These are phyloP conservation scores for Byssothecium circinans DNA, from an alignment of 2,329 filamentous ascomycete species.

Conservation along the genomic window DNA sequence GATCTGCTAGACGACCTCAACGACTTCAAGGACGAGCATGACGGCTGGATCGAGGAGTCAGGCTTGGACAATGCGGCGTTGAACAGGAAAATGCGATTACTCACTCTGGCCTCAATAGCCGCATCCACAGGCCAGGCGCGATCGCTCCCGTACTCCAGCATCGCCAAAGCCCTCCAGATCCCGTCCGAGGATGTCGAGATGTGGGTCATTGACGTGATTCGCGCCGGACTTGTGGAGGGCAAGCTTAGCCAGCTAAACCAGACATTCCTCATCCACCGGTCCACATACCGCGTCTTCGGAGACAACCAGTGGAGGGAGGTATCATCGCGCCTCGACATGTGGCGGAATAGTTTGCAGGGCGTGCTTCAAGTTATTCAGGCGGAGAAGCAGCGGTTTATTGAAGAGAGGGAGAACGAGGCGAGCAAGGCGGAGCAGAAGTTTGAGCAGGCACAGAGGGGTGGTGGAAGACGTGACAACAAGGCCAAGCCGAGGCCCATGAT, in stretches of 20 bases:
- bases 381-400: constrained; percentile 78
- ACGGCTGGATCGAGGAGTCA: constrained; percentile 79
- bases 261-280: constrained; percentile 93
- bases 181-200: constrained; percentile 85
- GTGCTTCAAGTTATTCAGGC: constrained; percentile 77
- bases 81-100: constrained; percentile 92
- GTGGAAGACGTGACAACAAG: constrained; percentile 21
- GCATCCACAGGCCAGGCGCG: constrained; percentile 75
- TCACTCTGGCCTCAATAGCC: constrained; percentile 88
- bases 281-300: constrained; percentile 94
- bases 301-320: constrained; percentile 99
- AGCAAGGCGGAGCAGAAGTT: constrained; percentile 72
- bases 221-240: constrained; percentile 91
- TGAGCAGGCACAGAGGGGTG: constrained; percentile 32
- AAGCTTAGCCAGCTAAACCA: constrained; percentile 91
- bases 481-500: constrained; percentile 33
- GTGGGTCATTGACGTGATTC: constrained; percentile 99
- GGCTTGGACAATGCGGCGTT: constrained; percentile 71
- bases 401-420: constrained; percentile 75
- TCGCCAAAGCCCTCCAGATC: constrained; percentile 83
- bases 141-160: constrained; percentile 84
- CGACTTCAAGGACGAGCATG: constrained; percentile 91
- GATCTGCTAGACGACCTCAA: constrained; percentile 94
- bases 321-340: constrained; percentile 84
- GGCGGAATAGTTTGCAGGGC: constrained; percentile 77